Percentiles rank a stretch among this genome's conserved stretches.
phyloP scores from a whole-genome alignment of 768 basidiomycete genomes.

The Hericium coralloides region DNA sequence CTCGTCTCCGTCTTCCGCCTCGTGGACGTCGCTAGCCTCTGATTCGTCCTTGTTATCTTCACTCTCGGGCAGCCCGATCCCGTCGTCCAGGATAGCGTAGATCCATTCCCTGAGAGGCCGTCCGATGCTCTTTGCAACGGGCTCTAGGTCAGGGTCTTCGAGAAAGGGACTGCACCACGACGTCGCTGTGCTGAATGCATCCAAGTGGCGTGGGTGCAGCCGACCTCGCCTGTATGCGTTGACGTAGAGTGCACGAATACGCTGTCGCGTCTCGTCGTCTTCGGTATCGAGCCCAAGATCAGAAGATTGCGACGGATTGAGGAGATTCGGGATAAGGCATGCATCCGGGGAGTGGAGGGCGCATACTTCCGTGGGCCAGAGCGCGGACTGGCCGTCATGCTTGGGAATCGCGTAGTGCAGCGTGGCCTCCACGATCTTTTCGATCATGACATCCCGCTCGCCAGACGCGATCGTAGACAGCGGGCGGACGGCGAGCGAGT shows the following conservation, averaged over 20 bases:
- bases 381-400: constrained; percentile 33
- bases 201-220: constrained; percentile 48
- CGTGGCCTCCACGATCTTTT: constrained; percentile 64
- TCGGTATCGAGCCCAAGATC: not conserved
- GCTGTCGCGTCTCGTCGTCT: constrained; percentile 1
- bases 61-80: constrained; percentile 45
- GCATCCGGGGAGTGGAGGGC: constrained; percentile 48
- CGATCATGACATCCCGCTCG: constrained; percentile 58
- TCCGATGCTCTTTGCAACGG: constrained; percentile 53
- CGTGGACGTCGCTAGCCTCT: constrained; percentile 20
- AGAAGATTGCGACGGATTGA: constrained; percentile 33
- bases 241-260: constrained; percentile 45
- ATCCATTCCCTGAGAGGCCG: constrained; percentile 55
- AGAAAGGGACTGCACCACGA: constrained; percentile 70
- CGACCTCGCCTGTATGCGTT: constrained; percentile 53
- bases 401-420: constrained; percentile 72
- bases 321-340: constrained; percentile 45
- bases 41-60: constrained; percentile 15
- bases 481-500: constrained; percentile 44
- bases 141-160: constrained; percentile 69
- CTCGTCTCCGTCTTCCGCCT: constrained; percentile 28
- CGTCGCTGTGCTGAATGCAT: constrained; percentile 52
- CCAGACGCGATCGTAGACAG: constrained; percentile 40
- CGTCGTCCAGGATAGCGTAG: constrained; percentile 61
- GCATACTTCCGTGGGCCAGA: constrained; percentile 53